Percentiles rank a stretch among this genome's conserved stretches.
Evolutionary conservation across 1,284 basidiomycete species (phyloP).

Genomic region (Ustilago vetiveriae): DNA sequence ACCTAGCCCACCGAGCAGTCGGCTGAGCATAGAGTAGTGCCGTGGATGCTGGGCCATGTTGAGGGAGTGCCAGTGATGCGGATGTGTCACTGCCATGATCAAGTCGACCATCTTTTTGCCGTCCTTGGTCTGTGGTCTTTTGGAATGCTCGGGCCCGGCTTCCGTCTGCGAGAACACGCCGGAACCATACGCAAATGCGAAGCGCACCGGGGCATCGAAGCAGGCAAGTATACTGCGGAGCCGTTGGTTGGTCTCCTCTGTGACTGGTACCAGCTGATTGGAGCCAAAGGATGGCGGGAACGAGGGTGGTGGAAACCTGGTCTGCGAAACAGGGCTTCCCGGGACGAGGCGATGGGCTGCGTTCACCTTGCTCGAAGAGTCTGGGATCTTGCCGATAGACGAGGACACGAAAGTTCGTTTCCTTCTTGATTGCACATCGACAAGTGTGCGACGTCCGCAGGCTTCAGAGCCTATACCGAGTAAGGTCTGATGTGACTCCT

Average conservation of each 20-base stretch:
- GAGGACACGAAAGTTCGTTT: background rate
- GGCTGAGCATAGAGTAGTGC: constrained; percentile 87
- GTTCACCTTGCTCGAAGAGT: background rate
- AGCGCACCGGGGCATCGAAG: constrained; percentile 83
- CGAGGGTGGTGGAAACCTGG: constrained; percentile 26
- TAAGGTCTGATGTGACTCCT: too few species aligned
- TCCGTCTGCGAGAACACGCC: constrained; percentile 89
- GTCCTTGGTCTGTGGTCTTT: constrained; percentile 66
- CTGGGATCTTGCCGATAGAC: too few species aligned
- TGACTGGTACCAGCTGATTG: constrained; percentile 56
- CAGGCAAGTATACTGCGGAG: constrained; percentile 42
- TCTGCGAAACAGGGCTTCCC: constrained; percentile 14
- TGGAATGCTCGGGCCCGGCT: constrained; percentile 67
- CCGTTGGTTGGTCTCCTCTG: constrained; percentile 21
- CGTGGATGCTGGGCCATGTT: constrained; percentile 88
- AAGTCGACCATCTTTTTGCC: constrained; percentile 83
- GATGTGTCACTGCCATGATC: constrained; percentile 90
- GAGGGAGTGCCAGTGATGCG: constrained; percentile 90
- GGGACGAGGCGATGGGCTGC: constrained; percentile 15
- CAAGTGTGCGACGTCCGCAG: too few species aligned
- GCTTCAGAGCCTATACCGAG: too few species aligned
- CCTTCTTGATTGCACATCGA: too few species aligned
- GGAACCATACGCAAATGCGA: constrained; percentile 93
- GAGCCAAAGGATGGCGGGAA: constrained; percentile 56
- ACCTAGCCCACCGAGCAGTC: constrained; percentile 80